Conservation (phyloP, 2,329 filamentous ascomycete genomes). For the Talaromyces sp. region DNA sequence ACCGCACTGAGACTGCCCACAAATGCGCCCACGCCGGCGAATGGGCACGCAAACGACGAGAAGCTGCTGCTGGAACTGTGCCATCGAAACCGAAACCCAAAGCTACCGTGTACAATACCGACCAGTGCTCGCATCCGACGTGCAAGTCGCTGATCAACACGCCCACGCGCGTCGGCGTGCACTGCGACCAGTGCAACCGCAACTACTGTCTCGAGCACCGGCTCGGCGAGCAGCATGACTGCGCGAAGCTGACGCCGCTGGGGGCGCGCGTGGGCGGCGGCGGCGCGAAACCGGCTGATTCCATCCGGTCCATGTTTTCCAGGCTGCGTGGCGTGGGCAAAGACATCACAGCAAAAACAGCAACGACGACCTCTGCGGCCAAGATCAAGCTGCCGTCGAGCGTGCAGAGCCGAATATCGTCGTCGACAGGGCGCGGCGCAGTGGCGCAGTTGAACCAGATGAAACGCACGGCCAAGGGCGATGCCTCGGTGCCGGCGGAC, state of each 20-base stretch:
- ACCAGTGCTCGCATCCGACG: conserved; percentile 42
- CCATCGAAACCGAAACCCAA: conserved; percentile 40
- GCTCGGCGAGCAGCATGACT: conserved; percentile 69
- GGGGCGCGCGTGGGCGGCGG: conserved; percentile 44
- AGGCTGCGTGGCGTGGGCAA: conserved; percentile 75
- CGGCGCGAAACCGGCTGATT: conserved; percentile 42
- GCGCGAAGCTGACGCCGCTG: conserved; percentile 63
- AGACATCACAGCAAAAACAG: conserved; percentile 45
- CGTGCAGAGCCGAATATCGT: conserved; percentile 16
- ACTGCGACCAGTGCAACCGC: conserved; percentile 44
- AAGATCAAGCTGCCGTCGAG: conserved; percentile 42
- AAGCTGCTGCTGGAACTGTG: conserved; percentile 21
- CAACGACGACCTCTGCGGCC: conserved; percentile 39
- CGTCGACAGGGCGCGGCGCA: conserved; percentile 55
- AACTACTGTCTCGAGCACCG: conserved; percentile 50
- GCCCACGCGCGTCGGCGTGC: conserved; percentile 44
- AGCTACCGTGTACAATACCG: conserved; percentile 52
- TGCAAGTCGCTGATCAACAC: conserved; percentile 52
- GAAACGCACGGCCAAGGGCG: conserved; percentile 85
- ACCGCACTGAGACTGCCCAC: conserved; percentile 81
- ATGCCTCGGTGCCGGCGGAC: conserved; percentile 70
- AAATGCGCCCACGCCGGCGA: conserved; percentile 57
- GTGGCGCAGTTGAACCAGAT: conserved; percentile 67
- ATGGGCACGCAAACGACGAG: conserved; percentile 51
- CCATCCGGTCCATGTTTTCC: conserved; percentile 68